A percentile compares a stretch with the other conserved stretches of the same genome.
phyloP scores from a whole-genome alignment of 305 asterid genomes.

The Rubia occidens region DNA sequence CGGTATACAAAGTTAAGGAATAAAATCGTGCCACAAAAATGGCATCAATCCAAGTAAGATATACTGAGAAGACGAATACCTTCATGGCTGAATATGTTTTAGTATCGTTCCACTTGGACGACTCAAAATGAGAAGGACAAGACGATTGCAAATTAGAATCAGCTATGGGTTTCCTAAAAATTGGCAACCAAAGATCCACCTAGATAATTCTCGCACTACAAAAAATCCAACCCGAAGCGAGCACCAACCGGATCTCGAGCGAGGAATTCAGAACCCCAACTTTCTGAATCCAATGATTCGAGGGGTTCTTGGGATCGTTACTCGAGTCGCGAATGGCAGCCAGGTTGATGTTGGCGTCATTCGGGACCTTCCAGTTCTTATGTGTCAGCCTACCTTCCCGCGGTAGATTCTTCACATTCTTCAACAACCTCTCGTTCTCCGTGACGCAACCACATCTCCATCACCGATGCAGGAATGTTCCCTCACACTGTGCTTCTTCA shows the following conservation, averaged over 20 bases:
- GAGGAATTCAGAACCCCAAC: no score
- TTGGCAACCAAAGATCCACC: no score
- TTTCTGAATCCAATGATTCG: no score
- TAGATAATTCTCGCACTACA: no score
- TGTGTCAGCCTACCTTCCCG: slow-evolving; percentile 96
- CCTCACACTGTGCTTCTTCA: no score
- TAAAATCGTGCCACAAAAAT: not conserved
- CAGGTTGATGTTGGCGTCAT: slow-evolving; percentile 91
- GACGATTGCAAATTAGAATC: slow-evolving; percentile 28
- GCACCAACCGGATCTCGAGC: no score
- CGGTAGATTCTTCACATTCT: slow-evolving; percentile 21
- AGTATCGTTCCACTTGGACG: slow-evolving; percentile 67
- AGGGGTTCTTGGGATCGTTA: not conserved
- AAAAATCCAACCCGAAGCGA: no score
- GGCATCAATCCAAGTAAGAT: not conserved
- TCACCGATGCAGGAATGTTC: no score
- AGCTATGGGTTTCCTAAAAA: no score
- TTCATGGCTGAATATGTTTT: slow-evolving; percentile 57
- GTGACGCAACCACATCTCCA: no score
- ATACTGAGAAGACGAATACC: slow-evolving; percentile 31
- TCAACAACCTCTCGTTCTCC: slow-evolving; percentile 44
- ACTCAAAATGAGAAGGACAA: slow-evolving; percentile 35
- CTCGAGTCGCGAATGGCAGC: slow-evolving; percentile 75
- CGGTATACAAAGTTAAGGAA: not conserved
- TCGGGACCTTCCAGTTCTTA: slow-evolving; percentile 97